Evolutionary conservation across 306 rosid species (phyloP).

Genomic region (Prinsepia uniflora): DNA sequence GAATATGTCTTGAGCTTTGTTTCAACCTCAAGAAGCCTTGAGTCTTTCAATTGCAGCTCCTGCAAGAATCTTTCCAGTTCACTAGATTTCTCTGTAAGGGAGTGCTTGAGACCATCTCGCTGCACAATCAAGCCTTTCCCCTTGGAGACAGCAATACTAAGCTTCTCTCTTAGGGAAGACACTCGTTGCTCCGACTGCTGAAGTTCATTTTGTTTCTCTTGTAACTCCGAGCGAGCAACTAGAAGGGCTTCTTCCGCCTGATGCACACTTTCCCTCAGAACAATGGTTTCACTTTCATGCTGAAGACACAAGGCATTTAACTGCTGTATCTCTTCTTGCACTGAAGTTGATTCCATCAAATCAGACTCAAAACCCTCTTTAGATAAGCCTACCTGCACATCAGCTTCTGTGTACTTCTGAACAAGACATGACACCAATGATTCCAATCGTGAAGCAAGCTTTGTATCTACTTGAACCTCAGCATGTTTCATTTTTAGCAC

Average conservation of each 20-base stretch:
- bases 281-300: slow-evolving; percentile 62
- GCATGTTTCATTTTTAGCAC: slow-evolving; percentile 46
- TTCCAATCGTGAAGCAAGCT: slow-evolving; percentile 52
- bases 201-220: slow-evolving; percentile 58
- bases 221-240: slow-evolving; percentile 50
- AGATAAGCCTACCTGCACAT: slow-evolving; percentile 44
- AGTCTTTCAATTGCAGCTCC: slow-evolving; percentile 71
- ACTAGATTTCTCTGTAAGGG: slow-evolving; percentile 69
- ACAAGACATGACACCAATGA: slow-evolving; percentile 59
- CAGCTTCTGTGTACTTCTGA: slow-evolving; percentile 59
- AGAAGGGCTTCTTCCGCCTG: slow-evolving; percentile 63
- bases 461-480: slow-evolving; percentile 31
- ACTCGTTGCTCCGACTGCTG: slow-evolving; percentile 83
- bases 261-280: slow-evolving; percentile 71
- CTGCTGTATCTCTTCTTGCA: slow-evolving; percentile 51
- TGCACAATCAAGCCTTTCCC: slow-evolving; percentile 94
- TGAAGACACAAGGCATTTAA: slow-evolving; percentile 46
- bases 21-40: slow-evolving; percentile 73
- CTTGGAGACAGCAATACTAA: slow-evolving; percentile 92
- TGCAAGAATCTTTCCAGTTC: slow-evolving; percentile 80
- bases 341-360: slow-evolving; percentile 46
- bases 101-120: slow-evolving; percentile 83
- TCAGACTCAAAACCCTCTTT: slow-evolving; percentile 47
- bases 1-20: slow-evolving; percentile 68
- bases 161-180: slow-evolving; percentile 81